Conservation (phyloP, 305 asterid genomes). For the Solanum hybrid region DNA sequence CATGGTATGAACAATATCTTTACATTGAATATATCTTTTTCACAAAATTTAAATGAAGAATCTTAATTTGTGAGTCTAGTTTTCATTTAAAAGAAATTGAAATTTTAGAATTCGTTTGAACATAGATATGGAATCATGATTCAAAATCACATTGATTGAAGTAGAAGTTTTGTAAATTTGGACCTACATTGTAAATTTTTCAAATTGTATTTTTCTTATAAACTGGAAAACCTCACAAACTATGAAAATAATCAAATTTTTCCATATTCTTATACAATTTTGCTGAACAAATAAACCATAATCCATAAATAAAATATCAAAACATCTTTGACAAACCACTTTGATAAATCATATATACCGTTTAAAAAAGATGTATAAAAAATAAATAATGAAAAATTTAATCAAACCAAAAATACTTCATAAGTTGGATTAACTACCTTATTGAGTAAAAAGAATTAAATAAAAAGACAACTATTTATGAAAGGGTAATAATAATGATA, state of each 20-base stretch:
- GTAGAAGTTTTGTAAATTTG: background rate
- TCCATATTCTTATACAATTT: no score
- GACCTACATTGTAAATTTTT: no score
- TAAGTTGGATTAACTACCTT: background rate
- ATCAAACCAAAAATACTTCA: background rate
- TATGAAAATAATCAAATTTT: fast-evolving
- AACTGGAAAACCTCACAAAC: no score
- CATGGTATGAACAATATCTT: background rate
- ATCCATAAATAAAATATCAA: background rate
- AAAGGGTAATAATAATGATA: background rate
- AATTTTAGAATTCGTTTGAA: background rate
- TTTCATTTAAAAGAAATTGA: background rate
- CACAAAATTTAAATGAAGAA: background rate
- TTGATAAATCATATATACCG: background rate
- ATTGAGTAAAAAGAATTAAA: background rate
- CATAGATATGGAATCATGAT: background rate
- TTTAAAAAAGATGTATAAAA: no score
- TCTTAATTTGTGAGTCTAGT: background rate
- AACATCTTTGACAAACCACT: background rate
- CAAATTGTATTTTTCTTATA: no score
- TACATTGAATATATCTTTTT: background rate
- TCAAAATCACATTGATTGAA: background rate
- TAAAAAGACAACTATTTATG: background rate
- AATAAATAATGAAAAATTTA: background rate
- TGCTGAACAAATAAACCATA: background rate